A percentile compares a stretch with the other conserved stretches of the same genome.
phyloP scores from a whole-genome alignment of 306 rosid genomes.

The Acacia melanoxylon region DNA sequence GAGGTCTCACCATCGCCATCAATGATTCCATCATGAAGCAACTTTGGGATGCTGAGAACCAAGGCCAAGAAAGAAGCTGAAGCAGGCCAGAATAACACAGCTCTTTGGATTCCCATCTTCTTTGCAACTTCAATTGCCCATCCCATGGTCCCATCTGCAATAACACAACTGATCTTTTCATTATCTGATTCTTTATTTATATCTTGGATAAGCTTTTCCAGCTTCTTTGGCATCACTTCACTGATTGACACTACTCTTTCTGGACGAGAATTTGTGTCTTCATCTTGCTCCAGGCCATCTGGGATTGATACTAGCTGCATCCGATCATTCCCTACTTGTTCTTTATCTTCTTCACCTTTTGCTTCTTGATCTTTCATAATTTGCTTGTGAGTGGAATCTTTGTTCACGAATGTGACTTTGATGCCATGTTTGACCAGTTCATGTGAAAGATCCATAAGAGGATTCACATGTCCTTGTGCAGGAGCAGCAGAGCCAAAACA shows the following conservation, averaged over 20 bases:
- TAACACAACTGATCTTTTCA: neutral
- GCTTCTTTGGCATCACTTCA: constrained; percentile 43
- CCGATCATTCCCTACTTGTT: neutral
- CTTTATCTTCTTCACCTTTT: neutral
- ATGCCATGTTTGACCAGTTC: constrained; percentile 36
- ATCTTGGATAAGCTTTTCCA: constrained; percentile 46
- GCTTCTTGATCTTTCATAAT: constrained; percentile 38
- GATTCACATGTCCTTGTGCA: constrained; percentile 53
- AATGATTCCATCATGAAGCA: constrained; percentile 44
- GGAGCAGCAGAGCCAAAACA: constrained; percentile 36
- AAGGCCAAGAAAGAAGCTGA: constrained; percentile 41
- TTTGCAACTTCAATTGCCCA: constrained; percentile 56
- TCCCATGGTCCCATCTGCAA: constrained; percentile 38
- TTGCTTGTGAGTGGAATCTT: constrained; percentile 35
- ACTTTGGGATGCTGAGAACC: constrained; percentile 26
- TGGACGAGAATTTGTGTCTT: constrained; percentile 34
- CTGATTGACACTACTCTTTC: constrained; percentile 30
- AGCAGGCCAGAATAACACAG: constrained; percentile 47
- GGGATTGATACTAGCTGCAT: constrained; percentile 51
- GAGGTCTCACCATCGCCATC: constrained; percentile 41
- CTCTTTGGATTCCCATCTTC: constrained; percentile 41
- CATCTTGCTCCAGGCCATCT: constrained; percentile 48
- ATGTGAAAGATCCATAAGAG: constrained; percentile 46
- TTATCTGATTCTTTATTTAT: constrained; percentile 24
- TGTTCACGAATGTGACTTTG: constrained; percentile 41